These are phyloP conservation scores for Chaetomium globosum DNA, from an alignment of 2,329 filamentous ascomycete genomes.

Conservation along the genomic window DNA sequence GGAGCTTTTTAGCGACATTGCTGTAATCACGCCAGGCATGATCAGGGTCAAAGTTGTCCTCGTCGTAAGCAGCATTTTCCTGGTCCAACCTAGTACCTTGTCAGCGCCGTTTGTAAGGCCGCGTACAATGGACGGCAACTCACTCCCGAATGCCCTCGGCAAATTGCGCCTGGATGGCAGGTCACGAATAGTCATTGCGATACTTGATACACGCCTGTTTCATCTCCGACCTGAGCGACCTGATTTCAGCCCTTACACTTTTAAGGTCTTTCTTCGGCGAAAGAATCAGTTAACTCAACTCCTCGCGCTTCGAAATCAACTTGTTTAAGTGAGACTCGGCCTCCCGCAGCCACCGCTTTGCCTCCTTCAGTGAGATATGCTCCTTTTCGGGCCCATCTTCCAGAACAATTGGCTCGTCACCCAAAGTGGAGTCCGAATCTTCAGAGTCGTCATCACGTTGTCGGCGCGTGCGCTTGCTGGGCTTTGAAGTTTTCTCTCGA, in stretches of 20 bases:
- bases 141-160: conserved; percentile 39
- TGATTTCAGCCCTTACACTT: conserved; percentile 43
- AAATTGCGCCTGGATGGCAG: conserved; percentile 60
- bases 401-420: conserved; percentile 5
- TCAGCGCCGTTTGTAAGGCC: not conserved
- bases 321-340: conserved; percentile 21
- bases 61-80: conserved; percentile 42
- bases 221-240: conserved; percentile 37
- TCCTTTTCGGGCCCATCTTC: conserved; percentile 10
- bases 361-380: conserved; percentile 5
- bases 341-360: conserved; percentile 2
- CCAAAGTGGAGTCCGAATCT: conserved; percentile 10
- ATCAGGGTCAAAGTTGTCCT: conserved; percentile 46
- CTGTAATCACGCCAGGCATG: conserved; percentile 58
- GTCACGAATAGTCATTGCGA: conserved; percentile 59
- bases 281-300: conserved; percentile 42
- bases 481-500: not conserved
- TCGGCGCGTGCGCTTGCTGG: conserved; percentile 17
- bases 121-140: not conserved
- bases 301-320: conserved; percentile 40
- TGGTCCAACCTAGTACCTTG: conserved; percentile 51
- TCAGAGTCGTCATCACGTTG: not conserved
- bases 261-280: conserved; percentile 42
- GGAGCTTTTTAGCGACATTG: conserved; percentile 54
- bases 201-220: conserved; percentile 51